Conservation (phyloP, 805 yeast genomes). For the Teunomyces atbi region DNA sequence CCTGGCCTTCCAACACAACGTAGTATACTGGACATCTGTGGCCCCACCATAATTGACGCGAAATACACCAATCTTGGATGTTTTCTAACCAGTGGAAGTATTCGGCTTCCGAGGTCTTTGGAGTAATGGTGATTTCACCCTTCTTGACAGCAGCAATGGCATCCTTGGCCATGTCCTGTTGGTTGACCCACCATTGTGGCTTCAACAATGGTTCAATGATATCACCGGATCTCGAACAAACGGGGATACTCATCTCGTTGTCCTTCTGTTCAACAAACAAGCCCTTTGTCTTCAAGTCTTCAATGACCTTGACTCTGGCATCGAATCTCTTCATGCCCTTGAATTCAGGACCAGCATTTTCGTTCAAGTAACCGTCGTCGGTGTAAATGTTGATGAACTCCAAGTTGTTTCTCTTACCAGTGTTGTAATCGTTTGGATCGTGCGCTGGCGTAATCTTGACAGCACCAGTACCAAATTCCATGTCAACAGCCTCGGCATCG, state of each 20-base stretch:
- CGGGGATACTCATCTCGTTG: conserved; percentile 93
- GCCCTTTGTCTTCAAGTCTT: conserved; percentile 68
- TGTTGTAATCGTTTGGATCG: conserved; percentile 93
- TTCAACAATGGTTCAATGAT: conserved; percentile 93
- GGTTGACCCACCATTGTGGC: conserved; percentile 99
- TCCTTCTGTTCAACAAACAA: conserved; percentile 82
- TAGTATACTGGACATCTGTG: conserved; percentile 97
- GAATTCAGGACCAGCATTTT: conserved; percentile 86
- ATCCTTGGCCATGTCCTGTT: conserved; percentile 80
- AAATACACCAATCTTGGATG: conserved; percentile 99
- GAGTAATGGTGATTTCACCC: conserved; percentile 79
- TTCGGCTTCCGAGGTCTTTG: conserved; percentile 88
- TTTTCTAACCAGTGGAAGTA: conserved; percentile 94
- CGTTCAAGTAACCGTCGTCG: conserved; percentile 89
- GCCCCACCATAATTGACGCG: conserved; percentile 92
- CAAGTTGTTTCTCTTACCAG: conserved; percentile 91
- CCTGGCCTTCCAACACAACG: conserved; percentile 69
- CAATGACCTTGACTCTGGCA: conserved; percentile 85
- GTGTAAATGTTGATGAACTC: conserved; percentile 88
- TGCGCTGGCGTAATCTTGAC: conserved; percentile 99
- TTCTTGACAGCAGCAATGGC: conserved; percentile 82
- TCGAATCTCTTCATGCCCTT: conserved; percentile 89
- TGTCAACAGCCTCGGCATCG: conserved; percentile 93
- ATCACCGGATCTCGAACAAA: conserved; percentile 96
- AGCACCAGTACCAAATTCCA: conserved; percentile 99